Conservation (phyloP, 495 filamentous ascomycete genomes). For the Evansstolkia leycettana region DNA sequence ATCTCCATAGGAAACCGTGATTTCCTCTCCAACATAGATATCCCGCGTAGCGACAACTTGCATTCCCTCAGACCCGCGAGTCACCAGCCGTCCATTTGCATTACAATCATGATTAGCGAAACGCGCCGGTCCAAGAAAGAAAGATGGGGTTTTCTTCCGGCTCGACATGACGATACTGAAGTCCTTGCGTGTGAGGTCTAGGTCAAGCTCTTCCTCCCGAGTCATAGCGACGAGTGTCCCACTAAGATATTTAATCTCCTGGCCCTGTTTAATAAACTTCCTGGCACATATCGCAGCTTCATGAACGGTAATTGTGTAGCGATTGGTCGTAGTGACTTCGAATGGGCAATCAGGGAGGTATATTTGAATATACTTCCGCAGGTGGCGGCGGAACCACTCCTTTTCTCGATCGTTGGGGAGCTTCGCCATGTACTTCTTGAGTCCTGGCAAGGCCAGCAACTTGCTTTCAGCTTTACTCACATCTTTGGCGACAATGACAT, state of each 20-base stretch:
- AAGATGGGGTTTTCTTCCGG: constrained; percentile 70
- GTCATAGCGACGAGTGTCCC: constrained; percentile 87
- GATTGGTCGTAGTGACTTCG: constrained; percentile 87
- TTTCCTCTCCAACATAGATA: constrained; percentile 82
- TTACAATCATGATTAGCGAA: constrained; percentile 97
- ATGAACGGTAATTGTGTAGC: constrained; percentile 81
- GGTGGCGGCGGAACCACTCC: constrained; percentile 75
- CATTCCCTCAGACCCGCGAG: constrained; percentile 73
- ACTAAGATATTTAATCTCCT: constrained; percentile 79
- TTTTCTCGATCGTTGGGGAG: constrained; percentile 67
- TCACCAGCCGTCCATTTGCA: constrained; percentile 79
- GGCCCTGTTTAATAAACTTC: constrained; percentile 60
- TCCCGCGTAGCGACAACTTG: constrained; percentile 68
- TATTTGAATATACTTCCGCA: constrained; percentile 84
- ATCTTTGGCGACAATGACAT: constrained; percentile 67
- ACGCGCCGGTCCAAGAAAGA: constrained; percentile 89
- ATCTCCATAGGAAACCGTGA: constrained; percentile 89
- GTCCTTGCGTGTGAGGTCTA: constrained; percentile 69
- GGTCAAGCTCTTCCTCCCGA: constrained; percentile 70
- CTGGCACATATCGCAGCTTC: constrained; percentile 85
- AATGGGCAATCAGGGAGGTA: constrained; percentile 89
- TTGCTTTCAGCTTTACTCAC: constrained; percentile 52
- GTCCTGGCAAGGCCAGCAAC: constrained; percentile 58
- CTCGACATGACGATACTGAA: constrained; percentile 95
- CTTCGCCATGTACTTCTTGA: constrained; percentile 53